Base-by-base conservation (phyloP, 257 asterid species). In the Ajuga chamaepitys region DNA sequence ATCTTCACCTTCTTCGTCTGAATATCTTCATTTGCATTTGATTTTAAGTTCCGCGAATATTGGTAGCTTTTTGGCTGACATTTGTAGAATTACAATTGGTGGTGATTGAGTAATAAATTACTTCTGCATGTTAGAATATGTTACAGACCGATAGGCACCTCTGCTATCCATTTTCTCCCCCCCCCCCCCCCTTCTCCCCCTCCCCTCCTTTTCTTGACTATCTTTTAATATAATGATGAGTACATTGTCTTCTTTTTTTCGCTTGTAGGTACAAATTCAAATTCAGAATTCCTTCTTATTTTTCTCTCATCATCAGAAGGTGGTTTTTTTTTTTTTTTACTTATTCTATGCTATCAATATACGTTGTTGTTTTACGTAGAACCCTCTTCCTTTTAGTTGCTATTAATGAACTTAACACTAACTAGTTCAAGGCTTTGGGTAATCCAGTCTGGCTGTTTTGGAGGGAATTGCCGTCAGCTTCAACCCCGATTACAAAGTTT, bases 231-330 rank as follows among this genome's bases (percentile, higher is more conserved):
- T 48, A 14, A 18, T 46, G 41, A 41, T 52, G 25, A 41, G 12
- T 20, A 51, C 38, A 13, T 50, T 71, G 30, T 37, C 22, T n/a
- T n/a, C 22, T 52, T 53, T 67, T 17, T 58, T 16, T 45, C 70
- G 42, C 68, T 67, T 81, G 77, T 88, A 93, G 99, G 99, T 87
- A 93, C 81, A 87, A 86, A 74, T 93, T 89, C 88, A 93, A 93
- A 80, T 93, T 93, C 75, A 82, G 74, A 71, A 89, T 93, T 76
- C 99, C 99, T 58, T 79, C 96, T 25, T 93, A 93, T 75, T 93
- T 93, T 74, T 93, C 97, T 59, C 96, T 93, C 13, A 94, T 93
- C 72, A 89, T 93, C 48, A 88, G 97, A 76, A 93, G 97, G 99
- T 93, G 72, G 50, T 20, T 66, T 34, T 34, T 54, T 51, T 9